Evolutionary conservation across 441 rosid genomes (phyloP).

Genomic region (Mallotus japonicus): DNA sequence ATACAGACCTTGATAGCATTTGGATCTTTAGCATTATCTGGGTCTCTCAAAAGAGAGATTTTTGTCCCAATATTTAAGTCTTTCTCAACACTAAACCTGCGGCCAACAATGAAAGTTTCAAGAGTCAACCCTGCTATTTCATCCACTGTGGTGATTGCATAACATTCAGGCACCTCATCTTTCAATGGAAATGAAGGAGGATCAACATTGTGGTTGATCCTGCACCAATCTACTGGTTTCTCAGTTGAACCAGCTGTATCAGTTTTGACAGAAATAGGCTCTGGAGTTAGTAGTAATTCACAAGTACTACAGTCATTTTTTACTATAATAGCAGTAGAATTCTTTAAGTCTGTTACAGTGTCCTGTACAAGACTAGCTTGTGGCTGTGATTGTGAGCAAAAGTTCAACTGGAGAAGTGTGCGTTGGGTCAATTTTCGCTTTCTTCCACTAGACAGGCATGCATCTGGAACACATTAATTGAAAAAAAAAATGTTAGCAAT

Average conservation of each 20-base stretch:
- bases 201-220: conserved; percentile 25
- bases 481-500: background rate
- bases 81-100: conserved; percentile 62
- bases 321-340: conserved; percentile 19
- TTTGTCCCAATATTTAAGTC: conserved; percentile 43
- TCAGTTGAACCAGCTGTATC: conserved; percentile 21
- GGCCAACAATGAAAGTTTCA: conserved; percentile 76
- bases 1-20: conserved; percentile 68
- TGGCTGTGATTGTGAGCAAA: conserved; percentile 38
- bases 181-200: conserved; percentile 25
- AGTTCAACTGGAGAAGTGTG: conserved; percentile 67
- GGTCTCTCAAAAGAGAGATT: conserved; percentile 66
- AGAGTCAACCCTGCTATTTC: conserved; percentile 39
- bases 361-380: conserved; percentile 12
- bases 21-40: conserved; percentile 63
- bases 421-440: conserved; percentile 75
- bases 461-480: conserved; percentile 39
- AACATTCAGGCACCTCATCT: conserved; percentile 22
- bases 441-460: conserved; percentile 51
- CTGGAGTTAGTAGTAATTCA: background rate
- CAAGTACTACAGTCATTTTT: conserved; percentile 22
- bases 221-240: conserved; percentile 21
- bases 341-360: conserved; percentile 13
- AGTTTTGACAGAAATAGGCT: conserved; percentile 10
- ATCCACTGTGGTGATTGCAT: conserved; percentile 23